phyloP scores from a whole-genome alignment of 2,329 filamentous ascomycete species.

The Phialophora verrucosa region DNA sequence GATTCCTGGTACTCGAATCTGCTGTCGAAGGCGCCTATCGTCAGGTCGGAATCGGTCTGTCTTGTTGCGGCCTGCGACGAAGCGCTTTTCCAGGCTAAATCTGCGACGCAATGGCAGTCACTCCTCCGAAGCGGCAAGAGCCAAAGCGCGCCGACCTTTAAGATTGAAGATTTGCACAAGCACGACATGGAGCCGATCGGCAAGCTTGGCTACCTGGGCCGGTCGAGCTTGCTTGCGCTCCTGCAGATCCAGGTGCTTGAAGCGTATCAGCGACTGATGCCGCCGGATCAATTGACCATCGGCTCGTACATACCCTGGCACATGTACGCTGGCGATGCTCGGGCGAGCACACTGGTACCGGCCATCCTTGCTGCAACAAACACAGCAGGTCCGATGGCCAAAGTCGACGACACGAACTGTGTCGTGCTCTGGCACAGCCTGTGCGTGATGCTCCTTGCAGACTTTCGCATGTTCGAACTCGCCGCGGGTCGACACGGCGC shows the following conservation, averaged over 20 bases:
- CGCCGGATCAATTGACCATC: slow-evolving; percentile 44
- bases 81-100: slow-evolving; percentile 52
- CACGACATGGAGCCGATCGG: slow-evolving; percentile 45
- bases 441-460: slow-evolving; percentile 59
- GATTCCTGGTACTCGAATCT: slow-evolving; percentile 58
- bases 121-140: slow-evolving; percentile 46
- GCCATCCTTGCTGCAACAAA: slow-evolving; percentile 30
- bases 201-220: slow-evolving; percentile 43
- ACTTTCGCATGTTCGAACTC: slow-evolving; percentile 60
- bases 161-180: slow-evolving; percentile 40
- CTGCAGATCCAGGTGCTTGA: slow-evolving; percentile 52
- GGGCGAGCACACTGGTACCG: slow-evolving; percentile 45
- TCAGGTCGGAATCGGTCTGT: slow-evolving; percentile 54
- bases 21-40: slow-evolving; percentile 54
- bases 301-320: slow-evolving; percentile 52
- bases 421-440: slow-evolving; percentile 60
- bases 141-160: slow-evolving; percentile 46
- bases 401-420: slow-evolving; percentile 52
- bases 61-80: slow-evolving; percentile 55
- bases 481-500: slow-evolving; percentile 59
- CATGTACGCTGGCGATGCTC: slow-evolving; percentile 56
- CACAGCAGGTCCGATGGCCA: slow-evolving; percentile 30
- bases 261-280: slow-evolving; percentile 51
- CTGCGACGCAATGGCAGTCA: slow-evolving; percentile 47
- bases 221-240: slow-evolving; percentile 44